Evolutionary conservation across 768 basidiomycete genomes (phyloP).

Genomic region (Boletus sensibilis): DNA sequence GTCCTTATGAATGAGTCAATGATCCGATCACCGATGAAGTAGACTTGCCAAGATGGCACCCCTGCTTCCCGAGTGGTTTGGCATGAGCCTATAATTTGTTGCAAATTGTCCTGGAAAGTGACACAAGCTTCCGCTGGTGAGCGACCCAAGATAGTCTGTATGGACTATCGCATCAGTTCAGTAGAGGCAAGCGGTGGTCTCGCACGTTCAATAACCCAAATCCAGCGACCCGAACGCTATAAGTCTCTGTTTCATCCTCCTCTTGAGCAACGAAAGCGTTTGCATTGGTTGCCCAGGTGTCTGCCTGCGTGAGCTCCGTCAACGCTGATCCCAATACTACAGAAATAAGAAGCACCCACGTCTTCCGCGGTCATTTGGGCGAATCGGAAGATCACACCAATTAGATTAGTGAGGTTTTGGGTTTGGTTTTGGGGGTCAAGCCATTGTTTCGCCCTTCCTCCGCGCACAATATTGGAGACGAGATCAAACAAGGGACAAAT

Average conservation of each 20-base stretch:
- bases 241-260: conserved; percentile 83
- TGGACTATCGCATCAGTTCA: conserved; percentile 4
- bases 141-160: conserved; percentile 59
- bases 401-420: conserved; percentile 46
- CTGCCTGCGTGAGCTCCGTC: conserved; percentile 57
- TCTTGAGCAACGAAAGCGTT: conserved; percentile 95
- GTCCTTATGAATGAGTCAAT: conserved; percentile 4
- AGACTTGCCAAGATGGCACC: conserved; percentile 59
- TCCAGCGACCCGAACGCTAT: conserved; percentile 79
- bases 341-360: conserved; percentile 43
- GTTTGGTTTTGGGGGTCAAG: conserved; percentile 40
- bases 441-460: conserved; percentile 65
- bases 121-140: conserved; percentile 48
- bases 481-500: conserved; percentile 82
- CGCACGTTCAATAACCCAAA: conserved; percentile 79
- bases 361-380: conserved; percentile 90
- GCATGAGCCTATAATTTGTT: conserved; percentile 57
- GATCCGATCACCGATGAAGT: neutral
- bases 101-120: conserved; percentile 54
- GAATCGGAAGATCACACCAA: conserved; percentile 62
- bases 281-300: conserved; percentile 84
- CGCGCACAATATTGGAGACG: conserved; percentile 60
- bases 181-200: neutral
- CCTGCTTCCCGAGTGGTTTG: conserved; percentile 54
- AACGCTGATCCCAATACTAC: neutral